Percentiles rank a stretch among this genome's conserved stretches.
Evolutionary conservation across 345 rosid species (phyloP).

Genomic region (Turritis glabra): DNA sequence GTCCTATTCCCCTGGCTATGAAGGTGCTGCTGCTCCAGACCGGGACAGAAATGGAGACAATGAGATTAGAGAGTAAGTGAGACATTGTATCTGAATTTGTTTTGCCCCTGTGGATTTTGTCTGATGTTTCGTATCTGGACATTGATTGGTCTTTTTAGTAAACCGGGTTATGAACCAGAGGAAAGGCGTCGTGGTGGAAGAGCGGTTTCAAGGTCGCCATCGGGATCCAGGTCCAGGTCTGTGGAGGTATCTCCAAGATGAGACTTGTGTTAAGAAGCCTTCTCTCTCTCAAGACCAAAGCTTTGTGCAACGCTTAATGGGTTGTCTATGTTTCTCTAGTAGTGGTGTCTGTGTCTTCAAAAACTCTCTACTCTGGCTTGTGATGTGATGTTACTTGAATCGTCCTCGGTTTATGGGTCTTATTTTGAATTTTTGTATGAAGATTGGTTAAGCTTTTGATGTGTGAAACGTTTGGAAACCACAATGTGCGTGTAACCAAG

Average conservation of each 20-base stretch:
- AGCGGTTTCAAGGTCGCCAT: slow-evolving; percentile 59
- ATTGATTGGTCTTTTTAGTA: slow-evolving; percentile 41
- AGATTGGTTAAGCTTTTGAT: slow-evolving; percentile 21
- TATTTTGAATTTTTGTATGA: neutral
- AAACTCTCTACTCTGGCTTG: neutral
- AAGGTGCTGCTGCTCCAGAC: slow-evolving; percentile 40
- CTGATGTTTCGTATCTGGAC: neutral
- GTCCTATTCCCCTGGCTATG: slow-evolving; percentile 70
- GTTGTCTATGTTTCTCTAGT: slow-evolving; percentile 2
- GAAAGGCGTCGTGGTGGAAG: slow-evolving; percentile 46
- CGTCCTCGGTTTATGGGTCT: neutral
- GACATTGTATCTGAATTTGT: neutral
- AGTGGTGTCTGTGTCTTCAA: neutral
- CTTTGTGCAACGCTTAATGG: slow-evolving; percentile 1
- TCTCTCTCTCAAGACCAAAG: neutral
- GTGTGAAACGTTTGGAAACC: neutral
- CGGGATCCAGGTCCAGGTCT: slow-evolving; percentile 78
- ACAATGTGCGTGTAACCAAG: neutral
- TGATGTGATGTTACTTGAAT: slow-evolving; percentile 2
- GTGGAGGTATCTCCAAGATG: slow-evolving; percentile 58
- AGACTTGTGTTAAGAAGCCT: neutral
- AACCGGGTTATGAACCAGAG: slow-evolving; percentile 48
- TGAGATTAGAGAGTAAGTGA: slow-evolving; percentile 60
- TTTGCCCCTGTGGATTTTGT: neutral
- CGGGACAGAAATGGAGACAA: slow-evolving; percentile 43